Evolutionary conservation across 2,329 filamentous ascomycete species (phyloP).

Genomic region (Hypomyces perniciosus): DNA sequence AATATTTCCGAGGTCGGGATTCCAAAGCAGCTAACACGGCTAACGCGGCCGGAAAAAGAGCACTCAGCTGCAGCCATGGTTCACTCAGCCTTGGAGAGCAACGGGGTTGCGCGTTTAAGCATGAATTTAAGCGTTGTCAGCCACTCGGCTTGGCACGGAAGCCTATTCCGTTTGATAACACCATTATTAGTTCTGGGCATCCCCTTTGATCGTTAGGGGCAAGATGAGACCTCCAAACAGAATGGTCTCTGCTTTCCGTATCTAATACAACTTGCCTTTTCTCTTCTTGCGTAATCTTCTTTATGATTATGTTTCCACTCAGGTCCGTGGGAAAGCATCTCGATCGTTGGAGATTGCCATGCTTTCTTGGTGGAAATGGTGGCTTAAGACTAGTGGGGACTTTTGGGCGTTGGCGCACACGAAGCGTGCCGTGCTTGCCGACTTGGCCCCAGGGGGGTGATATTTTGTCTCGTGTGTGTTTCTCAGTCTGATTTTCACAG

Average conservation of each 20-base stretch:
- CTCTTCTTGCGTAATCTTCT: no score
- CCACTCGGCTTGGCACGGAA: constrained; percentile 37
- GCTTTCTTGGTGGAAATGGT: constrained; percentile 5
- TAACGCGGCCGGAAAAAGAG: constrained; percentile 11
- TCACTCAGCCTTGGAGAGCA: constrained; percentile 7
- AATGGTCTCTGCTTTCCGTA: no score
- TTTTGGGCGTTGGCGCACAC: constrained; percentile 8
- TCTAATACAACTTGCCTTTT: no score
- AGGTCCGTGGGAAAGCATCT: no score
- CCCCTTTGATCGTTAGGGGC: no score
- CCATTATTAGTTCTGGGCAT: neutral
- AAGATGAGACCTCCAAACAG: no score
- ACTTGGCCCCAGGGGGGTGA: constrained; percentile 12
- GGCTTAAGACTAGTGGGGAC: constrained; percentile 8
- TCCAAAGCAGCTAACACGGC: constrained; percentile 3
- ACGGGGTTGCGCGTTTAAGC: constrained; percentile 35
- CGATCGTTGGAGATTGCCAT: neutral
- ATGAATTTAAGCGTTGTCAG: constrained; percentile 47
- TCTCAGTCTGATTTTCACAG: neutral
- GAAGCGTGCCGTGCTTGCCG: constrained; percentile 13
- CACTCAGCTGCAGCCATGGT: constrained; percentile 3
- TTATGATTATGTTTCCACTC: no score
- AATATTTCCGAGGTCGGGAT: neutral
- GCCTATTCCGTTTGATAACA: constrained; percentile 12
- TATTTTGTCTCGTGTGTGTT: neutral